These are phyloP conservation scores for Dittrichia graveolens DNA, from an alignment of 129 eudicot species.

Conservation along the genomic window DNA sequence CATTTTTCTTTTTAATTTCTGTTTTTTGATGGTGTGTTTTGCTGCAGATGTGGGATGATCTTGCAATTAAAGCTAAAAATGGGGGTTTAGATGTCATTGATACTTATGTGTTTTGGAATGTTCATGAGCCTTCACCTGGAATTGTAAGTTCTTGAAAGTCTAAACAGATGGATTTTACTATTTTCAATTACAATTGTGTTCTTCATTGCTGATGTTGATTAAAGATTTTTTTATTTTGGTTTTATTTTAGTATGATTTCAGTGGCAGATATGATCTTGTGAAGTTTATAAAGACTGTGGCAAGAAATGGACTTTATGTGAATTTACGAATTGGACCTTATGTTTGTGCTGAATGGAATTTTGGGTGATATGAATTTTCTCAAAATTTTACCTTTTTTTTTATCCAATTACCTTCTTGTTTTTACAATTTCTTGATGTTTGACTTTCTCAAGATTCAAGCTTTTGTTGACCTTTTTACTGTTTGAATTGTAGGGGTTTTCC, in stretches of 20 bases:
- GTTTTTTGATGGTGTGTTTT: slow-evolving; percentile 5
- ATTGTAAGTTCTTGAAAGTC: slow-evolving; percentile 42
- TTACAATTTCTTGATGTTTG: slow-evolving; percentile 14
- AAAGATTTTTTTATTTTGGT: background rate
- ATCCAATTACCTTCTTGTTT: slow-evolving; percentile 28
- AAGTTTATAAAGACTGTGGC: slow-evolving; percentile 83
- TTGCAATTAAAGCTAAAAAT: slow-evolving; percentile 73
- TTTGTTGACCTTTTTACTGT: slow-evolving; percentile 2
- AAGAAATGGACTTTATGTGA: slow-evolving; percentile 71
- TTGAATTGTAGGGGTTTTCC: slow-evolving; percentile 80
- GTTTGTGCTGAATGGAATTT: slow-evolving; percentile 98
- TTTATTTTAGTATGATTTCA: slow-evolving; percentile 72
- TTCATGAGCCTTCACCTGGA: slow-evolving; percentile 93
- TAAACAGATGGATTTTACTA: slow-evolving; percentile 13
- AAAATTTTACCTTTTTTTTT: too few relatives aligned
- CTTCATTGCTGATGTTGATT: slow-evolving; percentile 9
- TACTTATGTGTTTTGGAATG: slow-evolving; percentile 96
- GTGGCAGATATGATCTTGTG: slow-evolving; percentile 83
- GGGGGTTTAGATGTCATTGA: slow-evolving; percentile 93
- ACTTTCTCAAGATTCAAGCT: slow-evolving; percentile 16
- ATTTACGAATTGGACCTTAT: slow-evolving; percentile 91
- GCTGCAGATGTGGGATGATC: slow-evolving; percentile 98
- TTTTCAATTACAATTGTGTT: slow-evolving; percentile 6
- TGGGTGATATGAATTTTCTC: too few relatives aligned
- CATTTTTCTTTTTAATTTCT: background rate